Base-by-base conservation (phyloP, 306 rosid species). In the Lotus japonicus region DNA sequence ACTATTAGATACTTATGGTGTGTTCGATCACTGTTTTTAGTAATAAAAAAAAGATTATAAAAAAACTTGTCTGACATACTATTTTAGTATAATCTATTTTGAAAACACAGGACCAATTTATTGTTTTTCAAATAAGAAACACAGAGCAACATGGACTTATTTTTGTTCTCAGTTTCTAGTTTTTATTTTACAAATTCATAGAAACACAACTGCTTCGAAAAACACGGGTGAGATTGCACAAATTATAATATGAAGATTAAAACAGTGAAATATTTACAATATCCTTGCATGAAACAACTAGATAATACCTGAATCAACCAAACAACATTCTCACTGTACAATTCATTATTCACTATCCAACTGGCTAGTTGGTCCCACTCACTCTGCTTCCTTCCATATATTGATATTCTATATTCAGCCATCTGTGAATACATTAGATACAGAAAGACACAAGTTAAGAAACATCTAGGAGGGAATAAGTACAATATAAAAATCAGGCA, bases 311-410 rank as follows among this genome's bases (percentile, higher is more conserved):
- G 98, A 80, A 94, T 94, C 83, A 94, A 76, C 98, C 98, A 94
- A 58, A 94, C 98, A 71, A 88, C 98, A 81, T 94, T 94, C 72
- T 82, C 96, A 10, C 95, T 83, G 84, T 94, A 94, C 78, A 94
- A 70, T 11, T 94, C 98, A 72, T 94, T 94, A 73, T 94, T 94
- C 70, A 94, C 97, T 82, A 94, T 94, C 98, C 98, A 94, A 76
- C 98, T 94, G 48, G 98, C 98, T 71, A 90, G 78, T 82, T 94
- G 97, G 81, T 94, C 98, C 98, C 98, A 94, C 82, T 94, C 98
- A 71, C 98, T 94, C 82, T 94, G 98, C 89, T 94, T 94, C 84
- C 98, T 83, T 64, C 97, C 98, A 78, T 94, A 94, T 77, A 94
- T 94, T 45, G 98, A 94, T 74, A 94, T 31, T 78, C 98, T 83